Evolutionary conservation across 1,284 basidiomycete species (phyloP), one percentile per base, ranked within the genome.

Genomic region (Golubevia sp.): DNA sequence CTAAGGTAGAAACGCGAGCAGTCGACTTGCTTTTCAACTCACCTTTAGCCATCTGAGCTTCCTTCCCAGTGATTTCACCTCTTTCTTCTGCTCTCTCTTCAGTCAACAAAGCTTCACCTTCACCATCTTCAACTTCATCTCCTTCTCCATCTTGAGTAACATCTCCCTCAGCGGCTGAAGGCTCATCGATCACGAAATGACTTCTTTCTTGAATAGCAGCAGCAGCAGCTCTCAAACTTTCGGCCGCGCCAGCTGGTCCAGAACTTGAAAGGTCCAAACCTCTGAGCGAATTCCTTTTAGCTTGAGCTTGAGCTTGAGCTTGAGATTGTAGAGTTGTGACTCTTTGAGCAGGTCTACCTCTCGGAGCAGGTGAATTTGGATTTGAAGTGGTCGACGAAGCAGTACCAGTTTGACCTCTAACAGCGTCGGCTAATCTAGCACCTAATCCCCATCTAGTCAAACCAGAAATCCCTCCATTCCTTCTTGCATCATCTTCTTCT

Each of bases 131-230:
- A 34, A 48, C 61, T 18, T 66, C 66, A 1, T 20, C 66, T 0
- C 66, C 68, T 13, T 73, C 70, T 11, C 72, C 73, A 1, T 63
- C 64, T 23, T 76, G 63, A 1, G 51, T 62, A 11, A 38, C 62
- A 2, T 61, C 69, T 2, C 68, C 67, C 15, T 66, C 70, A 21
- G 26, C 61, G 20, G 50, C 21, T 0, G 55, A 27, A 15, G 65
- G 67, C 1, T 75, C 76, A 38, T 77, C 76, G n/a, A 77, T 77
- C 7, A 77, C 66, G 64, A 77, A 77, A 2, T 71, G 70, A 15
- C 64, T 63, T 20, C 76, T 66, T 27, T 77, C 73, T 44, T 76
- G 71, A 8, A 77, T 58, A 6, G 76, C 68, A 48, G 72, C 73
- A 52, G 75, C 71, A 4, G 76, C 76, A 1, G 69, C 73, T 8